Evolutionary conservation across 1,284 basidiomycete genomes (phyloP), one percentile per base, ranked within the genome.

Genomic region (Pseudozyma thailandica): DNA sequence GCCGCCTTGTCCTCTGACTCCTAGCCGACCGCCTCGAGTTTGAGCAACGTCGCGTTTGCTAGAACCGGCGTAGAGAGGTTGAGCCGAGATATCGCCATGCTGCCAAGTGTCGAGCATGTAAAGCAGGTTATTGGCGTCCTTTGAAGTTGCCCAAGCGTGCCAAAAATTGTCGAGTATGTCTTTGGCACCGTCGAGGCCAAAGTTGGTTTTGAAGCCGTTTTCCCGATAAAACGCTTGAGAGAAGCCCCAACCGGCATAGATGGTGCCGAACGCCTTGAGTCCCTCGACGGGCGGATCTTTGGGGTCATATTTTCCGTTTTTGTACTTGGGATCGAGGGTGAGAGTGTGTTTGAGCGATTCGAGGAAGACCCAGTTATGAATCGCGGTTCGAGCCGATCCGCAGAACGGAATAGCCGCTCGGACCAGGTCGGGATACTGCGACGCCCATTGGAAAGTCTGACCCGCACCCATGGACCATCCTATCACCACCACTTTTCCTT

Each of bases 231-330:
- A 78, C 0, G 71, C 52, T 47, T 77, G 72, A 15, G 49, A 56
- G 53, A 78, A 73, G 4, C 74, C 75, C 75, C 75, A 77, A 1
- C 58, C 70, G 30, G 75, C 72, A 45, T 73, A 78, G 42, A 77
- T 71, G 26, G 65, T 60, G 6, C 61, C 72, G 20, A 78, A 62
- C 0, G 72, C 74, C 26, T 63, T 68, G 52, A 74, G 56, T 5
- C 75, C 75, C 1, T 49, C 53, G 1, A 68, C 35, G 10, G 75
- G 64, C 20, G 74, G 63, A 20, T 52, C 25, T 9, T 10, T 28
- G 26, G 48, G 46, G 18, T 51, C 44, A 42, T 73, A 72, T 30
- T 60, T 50, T 4, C 71, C 70, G 4, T 21, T 27, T 12, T 64
- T 52, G 37, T 50, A 65, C 2, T 53, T 59, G 1, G 61, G 37